phyloP scores from a whole-genome alignment of 768 basidiomycete genomes.

The Termitomyces eurrhizus region DNA sequence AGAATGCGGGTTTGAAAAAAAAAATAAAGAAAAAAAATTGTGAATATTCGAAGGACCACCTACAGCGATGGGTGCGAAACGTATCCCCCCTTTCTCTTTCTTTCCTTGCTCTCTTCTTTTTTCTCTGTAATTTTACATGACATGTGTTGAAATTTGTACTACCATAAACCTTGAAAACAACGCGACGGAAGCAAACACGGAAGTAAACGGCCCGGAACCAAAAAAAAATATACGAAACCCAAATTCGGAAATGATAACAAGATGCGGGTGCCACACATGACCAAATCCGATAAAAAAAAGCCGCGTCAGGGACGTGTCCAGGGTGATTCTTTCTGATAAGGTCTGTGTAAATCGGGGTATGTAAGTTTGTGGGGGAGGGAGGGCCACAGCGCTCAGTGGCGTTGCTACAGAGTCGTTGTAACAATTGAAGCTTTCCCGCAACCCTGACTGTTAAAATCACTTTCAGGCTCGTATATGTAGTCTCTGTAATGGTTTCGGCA shows the following conservation, averaged over 20 bases:
- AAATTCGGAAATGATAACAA: not conserved
- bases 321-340: not conserved
- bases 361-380: too few species aligned
- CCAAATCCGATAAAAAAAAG: constrained; percentile 10
- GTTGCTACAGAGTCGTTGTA: not conserved
- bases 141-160: not conserved
- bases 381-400: not conserved
- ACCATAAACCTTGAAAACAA: constrained; percentile 1
- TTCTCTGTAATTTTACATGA: not conserved
- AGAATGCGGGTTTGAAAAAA: constrained; percentile 20
- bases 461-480: not conserved
- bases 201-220: constrained; percentile 27
- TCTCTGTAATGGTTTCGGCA: too few species aligned
- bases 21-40: constrained; percentile 18
- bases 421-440: not conserved
- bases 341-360: not conserved
- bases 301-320: not conserved
- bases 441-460: not conserved
- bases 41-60: not conserved
- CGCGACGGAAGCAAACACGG: constrained; percentile 31
- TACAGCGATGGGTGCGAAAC: not conserved
- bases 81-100: not conserved
- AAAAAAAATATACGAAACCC: constrained; percentile 1
- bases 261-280: constrained; percentile 10
- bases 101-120: not conserved